Percentiles rank a stretch among this genome's conserved stretches.
These are phyloP conservation scores for Xeromyces bisporus DNA, from an alignment of 495 filamentous ascomycete genomes.

Conservation along the genomic window DNA sequence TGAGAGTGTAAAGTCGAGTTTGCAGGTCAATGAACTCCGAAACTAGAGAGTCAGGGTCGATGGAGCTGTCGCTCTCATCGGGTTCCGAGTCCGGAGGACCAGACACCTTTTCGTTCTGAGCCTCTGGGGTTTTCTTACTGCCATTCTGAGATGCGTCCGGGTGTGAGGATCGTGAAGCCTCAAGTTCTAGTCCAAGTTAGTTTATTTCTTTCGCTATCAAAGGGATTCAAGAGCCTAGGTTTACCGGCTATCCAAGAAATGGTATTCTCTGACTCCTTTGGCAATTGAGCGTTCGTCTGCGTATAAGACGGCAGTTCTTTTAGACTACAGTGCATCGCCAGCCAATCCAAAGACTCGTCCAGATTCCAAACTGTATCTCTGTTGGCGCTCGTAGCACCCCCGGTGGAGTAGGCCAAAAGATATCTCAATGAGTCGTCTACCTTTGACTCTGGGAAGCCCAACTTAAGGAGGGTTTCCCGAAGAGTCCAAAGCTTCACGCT, in stretches of 20 bases:
- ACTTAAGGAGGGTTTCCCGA: conserved; percentile 43
- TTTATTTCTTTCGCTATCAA: conserved; percentile 12
- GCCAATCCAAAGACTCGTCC: conserved; percentile 74
- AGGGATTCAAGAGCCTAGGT: conserved; percentile 7
- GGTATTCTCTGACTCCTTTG: conserved; percentile 19
- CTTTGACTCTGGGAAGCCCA: conserved; percentile 47
- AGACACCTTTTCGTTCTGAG: conserved; percentile 13
- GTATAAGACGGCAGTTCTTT: conserved; percentile 60
- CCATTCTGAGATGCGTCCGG: conserved; percentile 9
- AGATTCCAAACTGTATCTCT: conserved; percentile 69
- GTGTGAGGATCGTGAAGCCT: conserved; percentile 18
- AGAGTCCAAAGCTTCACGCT: conserved; percentile 66
- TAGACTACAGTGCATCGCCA: conserved; percentile 50
- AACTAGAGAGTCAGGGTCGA: conserved; percentile 57
- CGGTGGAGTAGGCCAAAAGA: conserved; percentile 40
- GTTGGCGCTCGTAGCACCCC: conserved; percentile 26
- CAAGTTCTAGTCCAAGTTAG: conserved; percentile 20
- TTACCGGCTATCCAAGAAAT: conserved; percentile 32
- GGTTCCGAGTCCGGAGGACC: conserved; percentile 7
- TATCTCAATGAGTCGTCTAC: conserved; percentile 49
- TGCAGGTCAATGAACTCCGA: conserved; percentile 59
- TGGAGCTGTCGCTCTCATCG: conserved; percentile 35
- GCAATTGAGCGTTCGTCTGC: conserved; percentile 14
- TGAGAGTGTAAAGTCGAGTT: conserved; percentile 50
- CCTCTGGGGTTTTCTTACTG: conserved; percentile 13